Base-by-base conservation (phyloP, 2,329 filamentous ascomycete species). In the Sporothrix inflata region DNA sequence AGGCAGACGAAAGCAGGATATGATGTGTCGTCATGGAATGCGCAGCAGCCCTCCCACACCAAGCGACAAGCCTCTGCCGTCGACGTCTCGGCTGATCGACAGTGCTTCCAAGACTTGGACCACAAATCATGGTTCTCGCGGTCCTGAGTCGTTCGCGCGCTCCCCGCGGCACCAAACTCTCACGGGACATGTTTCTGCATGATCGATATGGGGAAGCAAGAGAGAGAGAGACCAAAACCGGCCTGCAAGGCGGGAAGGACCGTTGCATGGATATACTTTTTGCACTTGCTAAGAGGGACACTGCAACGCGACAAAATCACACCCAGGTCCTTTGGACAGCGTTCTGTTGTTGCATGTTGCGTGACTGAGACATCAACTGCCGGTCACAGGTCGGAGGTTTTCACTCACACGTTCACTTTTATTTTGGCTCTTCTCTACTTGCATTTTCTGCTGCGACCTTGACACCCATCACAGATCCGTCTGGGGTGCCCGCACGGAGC, bases 331-430 rank as follows among this genome's bases (percentile, higher is more conserved):
- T 51, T 65, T 53, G 42, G 38, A 8, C 68, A 49, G n/a, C 57
- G 34, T 42, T 45, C 8, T 53, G 19, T 24, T 21, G 38, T 14
- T 42, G 24, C 34, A 47, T 34, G 34, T 11, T 47, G 71, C 53
- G 38, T 55, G 63, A 24, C 69, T 71, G 53, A 61, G 55, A 68
- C 69, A 65, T 34, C 69, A 71, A 69, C 69, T 73, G 69, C 72
- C 69, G 69, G 72, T 73, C 72, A 71, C 72, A 61, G 30, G 55
- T 47, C 63, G 63, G 61, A 21, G 16, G 30, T 45, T 51, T 71
- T 66, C 27, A 19, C 27, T 66, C 63, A 47, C 63, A 34, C 42
- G 63, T 45, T 67, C 45, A 19, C 30, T 5, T 71, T 71, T 45
- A 1, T 21, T 38, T 65, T 47, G 21, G 14, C 21, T 4, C 4